phyloP scores from a whole-genome alignment of 768 basidiomycete species.

The Phlebiopsis gigantea region DNA sequence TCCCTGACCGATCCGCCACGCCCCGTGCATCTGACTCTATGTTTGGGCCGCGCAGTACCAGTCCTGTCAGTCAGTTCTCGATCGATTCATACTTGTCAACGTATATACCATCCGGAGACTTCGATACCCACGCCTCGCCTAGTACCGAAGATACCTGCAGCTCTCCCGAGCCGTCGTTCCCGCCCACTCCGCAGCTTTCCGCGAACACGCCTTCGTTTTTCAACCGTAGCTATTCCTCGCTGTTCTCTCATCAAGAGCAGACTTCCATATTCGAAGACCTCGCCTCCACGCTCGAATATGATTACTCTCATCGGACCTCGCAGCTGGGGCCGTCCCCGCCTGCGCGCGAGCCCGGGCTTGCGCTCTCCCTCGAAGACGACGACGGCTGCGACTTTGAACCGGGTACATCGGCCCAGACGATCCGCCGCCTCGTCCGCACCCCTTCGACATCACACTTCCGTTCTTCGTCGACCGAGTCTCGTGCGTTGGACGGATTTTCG shows the following conservation, averaged over 20 bases:
- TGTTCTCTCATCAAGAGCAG: background rate
- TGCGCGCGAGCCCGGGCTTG: background rate
- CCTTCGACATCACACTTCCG: slow-evolving; percentile 5
- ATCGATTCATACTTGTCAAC: background rate
- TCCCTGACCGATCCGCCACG: background rate
- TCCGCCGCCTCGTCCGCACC: slow-evolving; percentile 25
- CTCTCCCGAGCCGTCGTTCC: slow-evolving; percentile 10
- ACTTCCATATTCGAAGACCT: slow-evolving; percentile 5
- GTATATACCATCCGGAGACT: background rate
- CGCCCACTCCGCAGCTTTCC: background rate
- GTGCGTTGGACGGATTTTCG: slow-evolving; percentile 1
- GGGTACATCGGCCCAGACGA: slow-evolving; percentile 43
- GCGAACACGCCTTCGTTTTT: background rate
- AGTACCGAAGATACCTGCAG: slow-evolving; percentile 3
- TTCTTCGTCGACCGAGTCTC: slow-evolving; percentile 8
- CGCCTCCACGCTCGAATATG: slow-evolving; percentile 18
- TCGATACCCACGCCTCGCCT: background rate
- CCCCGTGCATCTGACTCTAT: background rate
- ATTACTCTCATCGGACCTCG: slow-evolving; percentile 20
- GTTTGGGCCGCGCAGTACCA: background rate
- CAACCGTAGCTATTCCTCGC: background rate
- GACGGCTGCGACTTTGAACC: slow-evolving; percentile 28
- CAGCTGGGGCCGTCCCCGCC: slow-evolving; percentile 12
- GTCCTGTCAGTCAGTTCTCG: background rate
- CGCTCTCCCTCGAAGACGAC: background rate